Evolutionary conservation across 164 flowering plant genomes (phyloP).

Genomic region (Umbellularia californica): DNA sequence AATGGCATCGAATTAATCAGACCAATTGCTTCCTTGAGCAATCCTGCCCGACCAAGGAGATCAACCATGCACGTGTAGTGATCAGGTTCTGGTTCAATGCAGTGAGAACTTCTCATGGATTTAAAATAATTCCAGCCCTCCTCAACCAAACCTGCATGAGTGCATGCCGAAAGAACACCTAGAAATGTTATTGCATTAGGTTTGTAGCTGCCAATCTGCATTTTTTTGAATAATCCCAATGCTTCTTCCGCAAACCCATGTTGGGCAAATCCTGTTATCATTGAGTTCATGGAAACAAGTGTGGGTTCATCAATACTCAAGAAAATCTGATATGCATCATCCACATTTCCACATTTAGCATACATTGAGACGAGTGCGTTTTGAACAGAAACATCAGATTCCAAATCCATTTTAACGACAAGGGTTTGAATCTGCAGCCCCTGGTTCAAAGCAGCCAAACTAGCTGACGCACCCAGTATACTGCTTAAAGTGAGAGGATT

Average conservation of each 20-base stretch:
- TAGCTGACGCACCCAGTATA: conserved; percentile 42
- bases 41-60: conserved; percentile 45
- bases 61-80: conserved; percentile 53
- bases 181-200: conserved; percentile 40
- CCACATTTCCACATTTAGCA: conserved; percentile 41
- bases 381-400: conserved; percentile 32
- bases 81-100: conserved; percentile 40
- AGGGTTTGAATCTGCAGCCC: conserved; percentile 42
- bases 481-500: conserved; percentile 40
- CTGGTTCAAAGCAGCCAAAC: conserved; percentile 31
- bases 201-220: conserved; percentile 19
- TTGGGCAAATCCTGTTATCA: conserved; percentile 46
- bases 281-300: conserved; percentile 37
- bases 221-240: conserved; percentile 25
- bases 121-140: conserved; percentile 36
- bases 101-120: conserved; percentile 29
- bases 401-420: conserved; percentile 24
- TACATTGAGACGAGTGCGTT: conserved; percentile 44
- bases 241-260: conserved; percentile 44
- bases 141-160: conserved; percentile 40
- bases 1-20: conserved; percentile 68
- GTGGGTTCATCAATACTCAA: conserved; percentile 22
- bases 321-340: conserved; percentile 33
- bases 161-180: conserved; percentile 42
- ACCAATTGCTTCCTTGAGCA: conserved; percentile 29